A percentile compares a stretch with the other conserved stretches of the same genome.
Evolutionary conservation across 2,329 filamentous ascomycete genomes (phyloP).

Genomic region (Chrysosporium queenslandicum): DNA sequence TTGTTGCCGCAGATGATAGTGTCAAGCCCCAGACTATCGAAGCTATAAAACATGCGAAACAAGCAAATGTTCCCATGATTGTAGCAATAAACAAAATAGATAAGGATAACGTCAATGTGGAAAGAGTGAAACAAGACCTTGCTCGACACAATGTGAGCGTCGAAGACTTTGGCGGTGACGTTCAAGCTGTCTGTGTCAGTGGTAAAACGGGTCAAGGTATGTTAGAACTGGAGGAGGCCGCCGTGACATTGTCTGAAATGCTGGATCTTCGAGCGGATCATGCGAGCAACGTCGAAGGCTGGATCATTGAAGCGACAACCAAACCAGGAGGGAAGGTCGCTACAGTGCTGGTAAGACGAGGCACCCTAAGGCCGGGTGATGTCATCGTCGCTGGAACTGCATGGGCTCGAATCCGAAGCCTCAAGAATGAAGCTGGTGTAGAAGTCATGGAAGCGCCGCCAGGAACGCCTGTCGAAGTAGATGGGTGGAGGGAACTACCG

Average conservation of each 20-base stretch:
- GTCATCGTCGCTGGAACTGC: slow-evolving; percentile 78
- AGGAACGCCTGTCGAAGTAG: slow-evolving; percentile 80
- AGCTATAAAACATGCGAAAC: slow-evolving; percentile 84
- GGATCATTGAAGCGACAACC: slow-evolving; percentile 84
- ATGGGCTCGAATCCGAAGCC: slow-evolving; percentile 73
- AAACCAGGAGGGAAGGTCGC: slow-evolving; percentile 77
- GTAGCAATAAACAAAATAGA: slow-evolving; percentile 98
- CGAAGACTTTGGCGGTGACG: slow-evolving; percentile 89
- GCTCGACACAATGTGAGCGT: slow-evolving; percentile 75
- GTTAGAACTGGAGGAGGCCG: slow-evolving; percentile 81
- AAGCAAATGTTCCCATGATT: slow-evolving; percentile 84
- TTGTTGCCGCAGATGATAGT: slow-evolving; percentile 92
- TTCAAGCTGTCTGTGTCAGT: slow-evolving; percentile 81
- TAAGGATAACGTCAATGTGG: slow-evolving; percentile 68
- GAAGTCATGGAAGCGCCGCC: slow-evolving; percentile 65
- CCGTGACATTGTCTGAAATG: slow-evolving; percentile 75
- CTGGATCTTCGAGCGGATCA: slow-evolving; percentile 76
- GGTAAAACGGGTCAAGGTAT: slow-evolving; percentile 92
- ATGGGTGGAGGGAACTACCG: slow-evolving; percentile 88
- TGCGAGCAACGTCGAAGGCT: slow-evolving; percentile 74
- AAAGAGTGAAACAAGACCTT: slow-evolving; percentile 81
- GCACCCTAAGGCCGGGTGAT: slow-evolving; percentile 71
- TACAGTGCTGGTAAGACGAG: slow-evolving; percentile 77
- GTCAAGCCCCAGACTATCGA: slow-evolving; percentile 96
- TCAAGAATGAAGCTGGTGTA: slow-evolving; percentile 75